Evolutionary conservation across 257 asterid species (phyloP).

Genomic region (Salvia splendens): DNA sequence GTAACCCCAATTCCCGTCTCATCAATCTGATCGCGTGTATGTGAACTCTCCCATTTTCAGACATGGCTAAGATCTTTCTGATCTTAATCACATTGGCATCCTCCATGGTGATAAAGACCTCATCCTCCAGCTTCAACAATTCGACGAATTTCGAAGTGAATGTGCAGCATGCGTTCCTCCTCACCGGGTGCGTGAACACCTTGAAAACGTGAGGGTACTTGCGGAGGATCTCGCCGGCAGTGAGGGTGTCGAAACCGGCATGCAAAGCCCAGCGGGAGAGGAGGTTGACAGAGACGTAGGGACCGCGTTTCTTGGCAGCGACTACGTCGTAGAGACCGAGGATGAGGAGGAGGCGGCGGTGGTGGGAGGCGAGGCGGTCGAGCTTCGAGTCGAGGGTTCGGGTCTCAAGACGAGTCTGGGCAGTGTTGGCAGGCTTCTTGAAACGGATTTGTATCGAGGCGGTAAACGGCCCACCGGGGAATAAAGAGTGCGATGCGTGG

Average conservation of each 20-base stretch:
- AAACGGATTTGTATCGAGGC: conserved; percentile 62
- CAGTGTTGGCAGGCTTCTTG: conserved; percentile 85
- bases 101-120: conserved; percentile 39
- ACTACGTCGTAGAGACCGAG: conserved; percentile 59
- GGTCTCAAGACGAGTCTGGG: conserved; percentile 80
- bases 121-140: conserved; percentile 51
- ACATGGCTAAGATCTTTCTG: conserved; percentile 69
- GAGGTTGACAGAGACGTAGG: conserved; percentile 65
- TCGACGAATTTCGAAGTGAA: conserved; percentile 53
- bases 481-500: conserved; percentile 25
- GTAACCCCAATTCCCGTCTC: conserved; percentile 76
- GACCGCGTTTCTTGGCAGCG: conserved; percentile 56
- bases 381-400: conserved; percentile 68
- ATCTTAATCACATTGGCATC: conserved; percentile 46
- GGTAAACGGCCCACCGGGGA: conserved; percentile 57
- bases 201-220: conserved; percentile 86
- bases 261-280: conserved; percentile 74
- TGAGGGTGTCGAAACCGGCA: conserved; percentile 53
- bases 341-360: conserved; percentile 59
- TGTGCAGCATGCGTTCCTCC: conserved; percentile 58
- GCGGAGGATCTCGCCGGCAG: conserved; percentile 59
- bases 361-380: conserved; percentile 60
- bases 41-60: conserved; percentile 73
- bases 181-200: conserved; percentile 72
- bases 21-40: conserved; percentile 75